These are phyloP conservation scores for Venturia carpophila DNA, from an alignment of 2,329 filamentous ascomycete species.

Conservation along the genomic window DNA sequence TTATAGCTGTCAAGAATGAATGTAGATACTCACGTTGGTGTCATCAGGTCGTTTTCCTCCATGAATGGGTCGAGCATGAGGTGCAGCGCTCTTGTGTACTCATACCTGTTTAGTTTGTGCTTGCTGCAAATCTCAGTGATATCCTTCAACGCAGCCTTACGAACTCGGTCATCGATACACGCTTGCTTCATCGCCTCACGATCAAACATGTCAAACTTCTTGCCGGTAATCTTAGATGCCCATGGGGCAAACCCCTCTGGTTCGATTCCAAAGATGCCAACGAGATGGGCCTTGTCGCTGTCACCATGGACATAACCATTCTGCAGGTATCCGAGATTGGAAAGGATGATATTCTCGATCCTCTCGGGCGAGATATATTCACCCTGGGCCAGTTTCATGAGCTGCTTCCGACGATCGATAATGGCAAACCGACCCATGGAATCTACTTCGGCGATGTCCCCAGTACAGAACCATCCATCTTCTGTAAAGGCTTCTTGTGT, in stretches of 20 bases:
- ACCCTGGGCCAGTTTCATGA: slow-evolving; percentile 95
- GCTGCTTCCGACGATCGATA: slow-evolving; percentile 96
- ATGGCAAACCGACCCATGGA: slow-evolving; percentile 80
- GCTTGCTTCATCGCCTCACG: slow-evolving; percentile 59
- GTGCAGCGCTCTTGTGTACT: slow-evolving; percentile 66
- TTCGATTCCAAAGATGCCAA: slow-evolving; percentile 82
- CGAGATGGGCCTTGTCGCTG: slow-evolving; percentile 68
- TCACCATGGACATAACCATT: slow-evolving; percentile 90
- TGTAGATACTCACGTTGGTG: slow-evolving; percentile 63
- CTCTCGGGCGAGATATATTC: slow-evolving; percentile 97
- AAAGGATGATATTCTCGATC: slow-evolving; percentile 89
- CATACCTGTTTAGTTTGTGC: slow-evolving; percentile 87
- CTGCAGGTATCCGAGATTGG: slow-evolving; percentile 67
- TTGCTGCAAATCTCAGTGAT: slow-evolving; percentile 70
- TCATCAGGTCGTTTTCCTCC: slow-evolving; percentile 84
- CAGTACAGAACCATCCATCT: slow-evolving; percentile 96
- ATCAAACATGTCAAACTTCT: slow-evolving; percentile 57
- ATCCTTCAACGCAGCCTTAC: slow-evolving; percentile 67
- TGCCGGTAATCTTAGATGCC: slow-evolving; percentile 67
- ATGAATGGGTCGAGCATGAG: slow-evolving; percentile 84
- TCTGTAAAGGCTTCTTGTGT: slow-evolving; percentile 72
- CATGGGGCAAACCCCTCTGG: slow-evolving; percentile 76
- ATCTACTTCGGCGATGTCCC: slow-evolving; percentile 83
- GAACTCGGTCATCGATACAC: slow-evolving; percentile 60
- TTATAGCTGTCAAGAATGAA: neutral